Evolutionary conservation across 2,329 filamentous ascomycete species (phyloP).

Genomic region (Fusarium pseudonygamai): DNA sequence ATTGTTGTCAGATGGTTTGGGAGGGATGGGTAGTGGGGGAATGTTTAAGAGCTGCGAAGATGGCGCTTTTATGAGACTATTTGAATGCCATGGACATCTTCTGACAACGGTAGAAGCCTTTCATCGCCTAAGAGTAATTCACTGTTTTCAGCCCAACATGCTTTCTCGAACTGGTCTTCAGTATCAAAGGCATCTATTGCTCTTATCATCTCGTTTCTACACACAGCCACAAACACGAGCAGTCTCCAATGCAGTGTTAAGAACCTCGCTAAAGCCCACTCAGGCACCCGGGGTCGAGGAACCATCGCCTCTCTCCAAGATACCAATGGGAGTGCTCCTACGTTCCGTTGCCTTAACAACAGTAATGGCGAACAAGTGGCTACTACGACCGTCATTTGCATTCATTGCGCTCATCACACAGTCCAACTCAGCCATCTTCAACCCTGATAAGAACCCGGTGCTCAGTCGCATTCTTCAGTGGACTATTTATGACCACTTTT

Average conservation of each 20-base stretch:
- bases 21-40: neutral
- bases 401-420: constrained; percentile 37
- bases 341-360: constrained; percentile 42
- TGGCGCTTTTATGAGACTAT: neutral
- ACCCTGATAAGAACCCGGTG: constrained; percentile 53
- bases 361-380: constrained; percentile 40
- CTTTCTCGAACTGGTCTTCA: neutral
- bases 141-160: constrained; percentile 5
- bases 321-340: constrained; percentile 36
- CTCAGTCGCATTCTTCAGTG: constrained; percentile 55
- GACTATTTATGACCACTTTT: constrained; percentile 65
- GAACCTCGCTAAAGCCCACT: constrained; percentile 3
- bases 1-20: neutral
- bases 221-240: too few relatives aligned
- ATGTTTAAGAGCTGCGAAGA: neutral
- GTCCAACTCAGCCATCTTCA: constrained; percentile 49
- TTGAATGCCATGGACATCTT: neutral
- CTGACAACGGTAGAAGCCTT: accelerated
- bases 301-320: constrained; percentile 26
- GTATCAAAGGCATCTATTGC: neutral
- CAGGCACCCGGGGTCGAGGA: neutral
- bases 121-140: too few relatives aligned
- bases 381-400: constrained; percentile 40
- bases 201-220: too few relatives aligned
- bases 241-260: constrained; percentile 2